phyloP scores from a whole-genome alignment of 768 basidiomycete species.

The Paxillus involutus region DNA sequence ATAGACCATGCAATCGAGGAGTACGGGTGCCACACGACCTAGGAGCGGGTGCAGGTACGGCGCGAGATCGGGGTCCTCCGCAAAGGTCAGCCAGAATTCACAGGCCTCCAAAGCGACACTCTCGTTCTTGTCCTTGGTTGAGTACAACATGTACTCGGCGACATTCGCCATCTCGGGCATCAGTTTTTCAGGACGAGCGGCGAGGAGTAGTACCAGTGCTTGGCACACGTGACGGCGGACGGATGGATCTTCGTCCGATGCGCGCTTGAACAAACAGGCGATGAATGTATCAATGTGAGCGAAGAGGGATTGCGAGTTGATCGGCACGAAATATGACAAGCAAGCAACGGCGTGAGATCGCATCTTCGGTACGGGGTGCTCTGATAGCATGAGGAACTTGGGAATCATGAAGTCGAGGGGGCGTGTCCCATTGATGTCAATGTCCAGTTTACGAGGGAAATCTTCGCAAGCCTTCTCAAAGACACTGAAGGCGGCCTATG shows the following conservation, averaged over 20 bases:
- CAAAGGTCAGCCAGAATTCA: constrained; percentile 99
- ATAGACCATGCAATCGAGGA: constrained; percentile 98
- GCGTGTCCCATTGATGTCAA: constrained; percentile 89
- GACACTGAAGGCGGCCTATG: constrained; percentile 87
- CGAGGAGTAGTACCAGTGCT: constrained; percentile 89
- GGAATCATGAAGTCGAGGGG: constrained; percentile 97
- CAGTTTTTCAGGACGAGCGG: constrained; percentile 91
- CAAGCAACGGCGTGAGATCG: constrained; percentile 92
- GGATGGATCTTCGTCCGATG: constrained; percentile 90
- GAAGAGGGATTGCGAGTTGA: constrained; percentile 83
- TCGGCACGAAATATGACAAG: constrained; percentile 89
- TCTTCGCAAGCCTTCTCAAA: constrained; percentile 97
- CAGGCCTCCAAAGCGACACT: constrained; percentile 96
- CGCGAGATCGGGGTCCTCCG: constrained; percentile 88
- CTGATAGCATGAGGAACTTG: constrained; percentile 86
- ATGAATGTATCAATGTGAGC: constrained; percentile 94
- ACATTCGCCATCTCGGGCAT: constrained; percentile 95
- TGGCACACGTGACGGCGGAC: constrained; percentile 96
- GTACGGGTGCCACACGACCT: constrained; percentile 87
- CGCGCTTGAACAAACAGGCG: constrained; percentile 89
- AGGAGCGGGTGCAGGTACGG: constrained; percentile 84
- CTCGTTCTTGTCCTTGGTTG: constrained; percentile 96
- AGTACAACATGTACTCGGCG: constrained; percentile 98
- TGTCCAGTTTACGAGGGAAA: constrained; percentile 91
- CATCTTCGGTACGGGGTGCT: constrained; percentile 86